Evolutionary conservation across 768 basidiomycete genomes (phyloP), one percentile per base, ranked within the genome.

Genomic region (Glaciozyma antarctica): DNA sequence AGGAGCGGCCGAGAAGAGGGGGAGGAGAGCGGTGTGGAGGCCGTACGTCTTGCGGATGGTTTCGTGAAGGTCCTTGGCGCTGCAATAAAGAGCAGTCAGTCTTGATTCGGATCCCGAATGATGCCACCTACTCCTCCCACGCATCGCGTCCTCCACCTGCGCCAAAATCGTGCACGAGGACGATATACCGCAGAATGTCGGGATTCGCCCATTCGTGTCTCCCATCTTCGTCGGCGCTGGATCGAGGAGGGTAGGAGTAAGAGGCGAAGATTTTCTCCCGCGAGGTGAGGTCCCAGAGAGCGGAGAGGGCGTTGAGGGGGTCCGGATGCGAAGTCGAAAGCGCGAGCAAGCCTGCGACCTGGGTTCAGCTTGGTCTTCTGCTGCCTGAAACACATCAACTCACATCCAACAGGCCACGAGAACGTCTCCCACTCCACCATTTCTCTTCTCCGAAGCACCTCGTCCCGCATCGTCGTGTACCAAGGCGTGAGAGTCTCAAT

Each of bases 311-410:
- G 65, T 70, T 72, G 34, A 76, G 60, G 0, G 75, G 75, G 54
- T 75, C 74, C 9, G 72, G 67, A 53, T 70, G 63, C 0, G 68
- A 52, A n/a, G 75, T 72, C 16, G 75, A 74, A 30, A 74, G 71
- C 26, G 71, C 72, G 59, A 75, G 64, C 13, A 76, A 24, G 58
- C 64, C 72, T 73, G 48, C 8, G n/a, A 28, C 28, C 3, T 32
- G 53, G 17, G 13, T n/a, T 15, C 26, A 51, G n/a, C 13, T 24
- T 24, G 4, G n/a, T 28, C 21, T n/a, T 48, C 47, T n/a, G 16
- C 6, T 5, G 7, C 38, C 13, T 15, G 13, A 2, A 10, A 41
- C 19, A 49, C 41, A 9, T 15, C 17, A 28, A 67, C 74, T 49
- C 41, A 75, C 73, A 72, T 5, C 55, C 64, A 3, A 71, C 60